phyloP scores from a whole-genome alignment of 805 yeast species.

The Barnettozyma sp. region DNA sequence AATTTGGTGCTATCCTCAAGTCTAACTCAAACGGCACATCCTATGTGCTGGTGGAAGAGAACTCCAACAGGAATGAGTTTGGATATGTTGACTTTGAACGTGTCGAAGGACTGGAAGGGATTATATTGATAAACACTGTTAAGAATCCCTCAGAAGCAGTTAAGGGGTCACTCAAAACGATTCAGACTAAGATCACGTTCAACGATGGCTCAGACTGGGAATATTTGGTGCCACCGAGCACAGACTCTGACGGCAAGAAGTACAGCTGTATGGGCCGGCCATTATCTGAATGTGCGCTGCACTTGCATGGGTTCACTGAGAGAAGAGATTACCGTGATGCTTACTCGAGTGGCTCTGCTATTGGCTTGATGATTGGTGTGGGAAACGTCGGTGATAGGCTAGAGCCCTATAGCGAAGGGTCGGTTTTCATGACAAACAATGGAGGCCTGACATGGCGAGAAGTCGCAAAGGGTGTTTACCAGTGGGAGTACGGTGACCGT shows the following conservation, averaged over 20 bases:
- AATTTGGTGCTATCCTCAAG: conserved; percentile 75
- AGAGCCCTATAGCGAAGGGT: conserved; percentile 40
- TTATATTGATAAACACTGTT: conserved; percentile 67
- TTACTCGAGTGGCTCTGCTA: conserved; percentile 80
- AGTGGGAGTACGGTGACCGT: conserved; percentile 97
- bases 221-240: conserved; percentile 58
- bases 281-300: conserved; percentile 63
- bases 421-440: conserved; percentile 74
- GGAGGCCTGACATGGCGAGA: conserved; percentile 90
- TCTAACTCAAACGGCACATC: conserved; percentile 90
- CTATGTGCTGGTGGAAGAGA: conserved; percentile 58
- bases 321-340: conserved; percentile 79
- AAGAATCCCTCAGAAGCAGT: conserved; percentile 41
- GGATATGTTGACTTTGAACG: conserved; percentile 91
- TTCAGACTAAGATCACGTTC: conserved; percentile 70
- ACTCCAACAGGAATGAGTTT: conserved; percentile 65
- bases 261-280: conserved; percentile 46
- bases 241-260: conserved; percentile 53
- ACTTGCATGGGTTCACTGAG: conserved; percentile 89
- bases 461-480: conserved; percentile 59
- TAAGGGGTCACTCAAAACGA: conserved; percentile 42
- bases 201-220: conserved; percentile 92
- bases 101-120: conserved; percentile 79
- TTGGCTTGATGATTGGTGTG: conserved; percentile 77
- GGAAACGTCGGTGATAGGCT: conserved; percentile 81